Percentiles rank a stretch among this genome's conserved stretches.
phyloP scores from a whole-genome alignment of 345 rosid genomes.

The Dipteronia dyeriana region DNA sequence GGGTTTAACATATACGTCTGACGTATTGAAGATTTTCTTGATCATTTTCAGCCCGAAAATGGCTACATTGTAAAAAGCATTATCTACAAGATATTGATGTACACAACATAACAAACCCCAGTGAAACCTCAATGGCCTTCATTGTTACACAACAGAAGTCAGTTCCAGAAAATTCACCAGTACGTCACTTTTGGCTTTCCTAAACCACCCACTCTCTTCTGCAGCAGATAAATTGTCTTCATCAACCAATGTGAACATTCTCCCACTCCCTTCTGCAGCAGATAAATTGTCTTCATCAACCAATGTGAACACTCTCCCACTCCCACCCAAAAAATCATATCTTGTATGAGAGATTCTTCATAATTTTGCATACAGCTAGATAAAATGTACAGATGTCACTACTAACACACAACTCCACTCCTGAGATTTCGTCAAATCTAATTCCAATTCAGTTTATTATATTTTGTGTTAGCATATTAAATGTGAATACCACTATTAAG shows the following conservation, averaged over 20 bases:
- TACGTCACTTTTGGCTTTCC: not conserved
- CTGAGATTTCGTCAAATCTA: slow-evolving; percentile 30
- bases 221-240: slow-evolving; percentile 8
- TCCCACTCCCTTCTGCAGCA: not conserved
- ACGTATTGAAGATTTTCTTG: no score
- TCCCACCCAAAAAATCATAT: not conserved
- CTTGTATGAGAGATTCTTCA: slow-evolving; percentile 21
- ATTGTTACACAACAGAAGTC: not conserved
- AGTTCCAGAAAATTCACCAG: not conserved
- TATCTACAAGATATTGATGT: not conserved
- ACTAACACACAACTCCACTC: not conserved
- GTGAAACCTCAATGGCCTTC: not conserved
- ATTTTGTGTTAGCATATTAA: not conserved
- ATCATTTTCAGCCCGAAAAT: no score
- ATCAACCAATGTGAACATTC: slow-evolving; percentile 4
- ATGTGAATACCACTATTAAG: slow-evolving; percentile 1
- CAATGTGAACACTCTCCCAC: not conserved
- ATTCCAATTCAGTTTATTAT: not conserved
- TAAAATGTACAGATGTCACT: slow-evolving; percentile 27
- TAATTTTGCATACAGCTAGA: slow-evolving; percentile 5
- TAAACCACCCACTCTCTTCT: not conserved
- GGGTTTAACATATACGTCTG: no score
- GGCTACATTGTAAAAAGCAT: slow-evolving; percentile 2
- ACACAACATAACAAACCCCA: not conserved
- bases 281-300: slow-evolving; percentile 15